Conservation (phyloP, 768 basidiomycete species). For the Cubamyces lactineus region DNA sequence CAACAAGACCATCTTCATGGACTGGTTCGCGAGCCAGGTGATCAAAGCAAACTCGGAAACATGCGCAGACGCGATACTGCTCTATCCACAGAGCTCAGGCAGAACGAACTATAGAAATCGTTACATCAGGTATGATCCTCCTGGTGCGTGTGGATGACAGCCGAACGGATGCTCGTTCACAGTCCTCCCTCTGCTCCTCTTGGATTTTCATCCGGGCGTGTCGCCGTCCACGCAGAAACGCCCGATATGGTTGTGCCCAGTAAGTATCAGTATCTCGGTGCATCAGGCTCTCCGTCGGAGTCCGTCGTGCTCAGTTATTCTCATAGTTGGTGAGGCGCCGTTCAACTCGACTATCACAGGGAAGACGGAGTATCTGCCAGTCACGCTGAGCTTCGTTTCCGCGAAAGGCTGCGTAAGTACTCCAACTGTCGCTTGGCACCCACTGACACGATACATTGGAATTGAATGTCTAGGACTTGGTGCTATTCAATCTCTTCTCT, state of each 20-base stretch:
- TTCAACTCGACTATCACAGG: constrained; percentile 36
- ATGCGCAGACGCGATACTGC: constrained; percentile 34
- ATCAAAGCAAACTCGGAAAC: constrained; percentile 24
- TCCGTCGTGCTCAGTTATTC: neutral
- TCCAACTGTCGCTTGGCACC: too few relatives aligned
- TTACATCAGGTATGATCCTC: constrained; percentile 27
- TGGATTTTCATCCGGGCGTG: constrained; percentile 30
- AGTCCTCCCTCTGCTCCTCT: constrained; percentile 32
- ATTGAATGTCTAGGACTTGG: constrained; percentile 27
- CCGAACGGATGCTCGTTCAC: neutral
- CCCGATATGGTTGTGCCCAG: constrained; percentile 39
- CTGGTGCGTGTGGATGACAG: neutral
- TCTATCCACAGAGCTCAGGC: constrained; percentile 37
- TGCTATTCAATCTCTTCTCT: constrained; percentile 36
- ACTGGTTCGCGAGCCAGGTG: constrained; percentile 34
- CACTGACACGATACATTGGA: too few relatives aligned
- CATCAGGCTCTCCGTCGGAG: neutral
- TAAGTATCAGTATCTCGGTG: constrained; percentile 21
- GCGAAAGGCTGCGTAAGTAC: constrained; percentile 35
- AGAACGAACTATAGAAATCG: constrained; percentile 31
- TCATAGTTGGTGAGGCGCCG: constrained; percentile 32
- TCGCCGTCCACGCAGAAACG: constrained; percentile 30
- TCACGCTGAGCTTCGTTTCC: constrained; percentile 35
- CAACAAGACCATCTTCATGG: constrained; percentile 36
- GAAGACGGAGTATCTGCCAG: constrained; percentile 33